Base-by-base conservation (phyloP, 352 stramenopile genomes). In the Phytophthora citrophthora region DNA sequence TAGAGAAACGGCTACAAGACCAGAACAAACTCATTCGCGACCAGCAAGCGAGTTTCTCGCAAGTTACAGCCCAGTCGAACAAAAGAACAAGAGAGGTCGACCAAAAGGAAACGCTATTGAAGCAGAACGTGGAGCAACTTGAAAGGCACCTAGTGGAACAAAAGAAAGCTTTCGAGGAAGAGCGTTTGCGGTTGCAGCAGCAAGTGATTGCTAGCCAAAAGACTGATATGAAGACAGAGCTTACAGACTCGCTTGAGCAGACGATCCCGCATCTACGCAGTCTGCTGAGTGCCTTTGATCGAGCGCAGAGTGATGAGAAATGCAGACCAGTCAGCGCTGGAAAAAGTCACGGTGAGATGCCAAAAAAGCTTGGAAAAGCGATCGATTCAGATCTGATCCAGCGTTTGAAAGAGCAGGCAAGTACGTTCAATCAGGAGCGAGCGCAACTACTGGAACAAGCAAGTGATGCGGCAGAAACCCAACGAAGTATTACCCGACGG, bases 261-360 rank as follows among this genome's bases (percentile, higher is more conserved):
- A 29, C 46, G 4, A 46, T 68, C 11, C 60, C 52, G 9, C 45
- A 68, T 11, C 13, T 68, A 13, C 44, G 53, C 13, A 63, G 29
- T 23, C n/a, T 63, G 11, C 31, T 68, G 44, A 57, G n/a, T 57
- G 27, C 46, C 0, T 68, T 62, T 29, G 60, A 68, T 7, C 60
- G 54, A 47, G 16, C 56, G 2, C 34, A 23, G 20, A 23, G 26
- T n/a, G 31, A 41, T 12, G 43, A 62, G 5, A 53, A 62, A 55
- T 34, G 54, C 20, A 8, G 8, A 12, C 23, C 34, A 40, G 15
- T 9, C 27, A 47, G 20, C 2, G 10, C n/a, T 46, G 29, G 8
- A 34, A 46, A 53, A 55, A 23, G n/a, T 11, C 44, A 36, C 2
- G 18, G 9, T 18, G 13, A 10, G 1, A 5, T 36, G n/a, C 23